Conservation (phyloP, 805 yeast species). For the Vanderwaltozyma polyspora region DNA sequence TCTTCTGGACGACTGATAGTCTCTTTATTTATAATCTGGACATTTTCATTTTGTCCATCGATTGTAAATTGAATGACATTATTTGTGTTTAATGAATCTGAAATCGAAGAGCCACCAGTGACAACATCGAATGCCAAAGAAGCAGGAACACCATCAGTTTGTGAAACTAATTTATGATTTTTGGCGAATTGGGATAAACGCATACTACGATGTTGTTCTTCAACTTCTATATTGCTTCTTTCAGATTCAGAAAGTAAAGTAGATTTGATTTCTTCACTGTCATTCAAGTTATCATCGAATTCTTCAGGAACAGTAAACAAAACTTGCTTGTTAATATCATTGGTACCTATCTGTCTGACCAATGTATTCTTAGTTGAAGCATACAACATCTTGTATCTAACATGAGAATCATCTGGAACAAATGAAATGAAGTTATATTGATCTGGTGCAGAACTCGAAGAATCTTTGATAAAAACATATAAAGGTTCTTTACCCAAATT, state of each 20-base stretch:
- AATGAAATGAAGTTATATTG: conserved; percentile 55
- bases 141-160: conserved; percentile 18
- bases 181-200: conserved; percentile 6
- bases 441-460: conserved; percentile 5
- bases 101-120: conserved; percentile 8
- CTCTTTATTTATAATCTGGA: conserved; percentile 28
- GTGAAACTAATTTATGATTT: conserved; percentile 21
- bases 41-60: conserved; percentile 38
- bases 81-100: conserved; percentile 27
- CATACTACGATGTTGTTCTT: conserved; percentile 21
- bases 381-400: conserved; percentile 81
- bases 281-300: conserved; percentile 10
- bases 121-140: conserved; percentile 18
- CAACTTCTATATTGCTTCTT: conserved; percentile 14
- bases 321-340: conserved; percentile 26
- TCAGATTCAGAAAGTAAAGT: conserved; percentile 21
- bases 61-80: conserved; percentile 41
- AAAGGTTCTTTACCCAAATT: conserved; percentile 32
- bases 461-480: conserved; percentile 39
- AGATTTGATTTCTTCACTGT: conserved; percentile 4
- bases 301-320: conserved; percentile 28
- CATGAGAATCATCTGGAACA: conserved; percentile 79
- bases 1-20: conserved; percentile 21
- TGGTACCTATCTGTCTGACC: conserved; percentile 59
- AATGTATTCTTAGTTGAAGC: conserved; percentile 81